Evolutionary conservation across 495 filamentous ascomycete species (phyloP), one percentile per base, ranked within the genome.

Genomic region (Cudoniella acicularis): DNA sequence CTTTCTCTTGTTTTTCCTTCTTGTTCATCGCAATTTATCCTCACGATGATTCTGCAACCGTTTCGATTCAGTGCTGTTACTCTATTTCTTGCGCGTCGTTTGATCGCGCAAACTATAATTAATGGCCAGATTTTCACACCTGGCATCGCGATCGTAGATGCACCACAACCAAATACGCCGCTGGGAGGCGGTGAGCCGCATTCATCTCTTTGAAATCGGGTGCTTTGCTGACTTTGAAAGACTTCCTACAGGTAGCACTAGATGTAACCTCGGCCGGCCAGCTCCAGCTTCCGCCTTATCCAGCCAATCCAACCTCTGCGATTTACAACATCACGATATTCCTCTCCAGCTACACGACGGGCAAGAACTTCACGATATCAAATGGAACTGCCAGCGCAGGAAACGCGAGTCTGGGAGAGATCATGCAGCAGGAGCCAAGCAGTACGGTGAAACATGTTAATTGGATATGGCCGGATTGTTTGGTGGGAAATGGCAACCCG

Each of bases 381-480:
- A 87, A 87, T 67, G 84, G 82, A 51, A 84, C 82, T 41, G 72
- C 72, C 22, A 74, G 77, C n/a, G 73, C 73, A n/a, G 72, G 74
- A 52, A 76, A 77, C 50, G 78, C 77, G 36, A 84, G 78, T 49
- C 71, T 86, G 13, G 84, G 83, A 1, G 77, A 84, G 24, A 81
- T 87, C 49, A 80, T 88, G 72, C 64, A 70, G 48, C 77, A 82
- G 43, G 85, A 87, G 62, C 73, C 78, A 1, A 78, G 79, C 10
- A 84, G 82, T 58, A 87, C 85, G 0, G 86, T 88, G 24, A 87
- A 87, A 67, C 84, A 88, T 66, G 80, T 87, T 43, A 84, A 83
- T 63, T 88, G 84, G 83, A 67, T 73, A 10, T 88, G 84, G 84
- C 84, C 86, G 1, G 77, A 78, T 49, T 88, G 85, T 64, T 71